These are phyloP conservation scores for Aureobasidium sp. DNA, from an alignment of 2,329 filamentous ascomycete genomes.

Conservation along the genomic window DNA sequence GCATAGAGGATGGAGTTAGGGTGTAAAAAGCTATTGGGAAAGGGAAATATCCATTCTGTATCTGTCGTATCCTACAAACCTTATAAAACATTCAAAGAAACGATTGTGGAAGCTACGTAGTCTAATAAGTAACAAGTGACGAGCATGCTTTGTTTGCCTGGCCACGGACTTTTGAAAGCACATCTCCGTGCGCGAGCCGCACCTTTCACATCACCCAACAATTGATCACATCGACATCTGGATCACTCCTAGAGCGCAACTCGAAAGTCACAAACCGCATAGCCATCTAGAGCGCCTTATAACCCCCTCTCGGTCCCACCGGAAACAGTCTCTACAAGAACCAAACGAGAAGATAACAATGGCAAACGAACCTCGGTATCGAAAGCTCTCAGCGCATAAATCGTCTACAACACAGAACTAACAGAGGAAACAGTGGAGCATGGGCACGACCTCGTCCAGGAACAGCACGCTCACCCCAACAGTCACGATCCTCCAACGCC, in stretches of 20 bases:
- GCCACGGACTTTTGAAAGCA: background rate
- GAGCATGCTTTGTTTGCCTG: background rate
- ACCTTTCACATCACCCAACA: background rate
- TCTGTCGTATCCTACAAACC: background rate
- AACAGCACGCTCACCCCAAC: background rate
- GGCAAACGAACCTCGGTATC: conserved; percentile 9
- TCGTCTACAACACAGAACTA: background rate
- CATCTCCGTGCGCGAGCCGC: background rate
- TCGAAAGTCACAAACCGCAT: background rate
- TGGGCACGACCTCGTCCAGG: conserved; percentile 7
- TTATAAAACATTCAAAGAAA: background rate
- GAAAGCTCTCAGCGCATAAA: background rate
- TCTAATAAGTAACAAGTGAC: background rate
- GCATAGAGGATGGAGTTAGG: conserved; percentile 10
- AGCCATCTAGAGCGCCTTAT: background rate
- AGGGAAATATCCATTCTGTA: conserved; percentile 6
- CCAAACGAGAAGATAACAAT: background rate
- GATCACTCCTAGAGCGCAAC: background rate
- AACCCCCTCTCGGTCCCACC: no score
- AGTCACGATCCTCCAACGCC: conserved; percentile 9
- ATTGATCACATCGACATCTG: background rate
- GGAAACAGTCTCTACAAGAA: no score
- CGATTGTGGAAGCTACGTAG: background rate
- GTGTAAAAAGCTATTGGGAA: conserved; percentile 3
- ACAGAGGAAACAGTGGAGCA: background rate